phyloP scores from a whole-genome alignment of 2,329 filamentous ascomycete species.

The Neobulgaria alba region DNA sequence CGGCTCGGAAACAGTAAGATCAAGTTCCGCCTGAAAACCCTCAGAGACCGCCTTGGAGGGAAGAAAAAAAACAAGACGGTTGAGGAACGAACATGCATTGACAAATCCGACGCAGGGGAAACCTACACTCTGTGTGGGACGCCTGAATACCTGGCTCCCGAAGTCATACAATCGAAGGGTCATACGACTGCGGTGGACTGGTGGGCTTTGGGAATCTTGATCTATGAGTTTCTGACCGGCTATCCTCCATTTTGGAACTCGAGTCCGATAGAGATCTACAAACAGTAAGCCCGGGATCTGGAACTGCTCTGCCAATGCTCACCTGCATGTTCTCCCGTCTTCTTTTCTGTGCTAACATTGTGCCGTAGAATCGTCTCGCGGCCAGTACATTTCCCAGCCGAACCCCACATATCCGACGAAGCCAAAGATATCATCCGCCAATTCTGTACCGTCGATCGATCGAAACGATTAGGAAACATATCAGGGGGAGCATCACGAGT shows the following conservation, averaged over 20 bases:
- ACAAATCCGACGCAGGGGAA: slow-evolving; percentile 39
- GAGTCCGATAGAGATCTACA: slow-evolving; percentile 81
- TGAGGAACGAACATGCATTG: not conserved
- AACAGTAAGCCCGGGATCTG: slow-evolving; percentile 45
- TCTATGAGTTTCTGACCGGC: slow-evolving; percentile 78
- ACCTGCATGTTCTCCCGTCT: not conserved
- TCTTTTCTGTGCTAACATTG: not conserved
- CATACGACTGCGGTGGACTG: slow-evolving; percentile 72
- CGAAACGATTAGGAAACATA: slow-evolving; percentile 69
- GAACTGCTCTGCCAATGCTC: not conserved
- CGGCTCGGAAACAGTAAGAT: slow-evolving; percentile 52
- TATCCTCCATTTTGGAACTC: slow-evolving; percentile 84
- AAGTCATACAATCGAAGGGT: slow-evolving; percentile 77
- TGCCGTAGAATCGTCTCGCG: slow-evolving; percentile 65
- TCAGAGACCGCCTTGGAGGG: not conserved
- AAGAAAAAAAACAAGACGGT: not conserved
- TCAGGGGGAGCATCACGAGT: slow-evolving; percentile 63
- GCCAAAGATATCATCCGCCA: slow-evolving; percentile 68
- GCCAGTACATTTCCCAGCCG: slow-evolving; percentile 61
- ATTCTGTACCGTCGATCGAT: slow-evolving; percentile 72
- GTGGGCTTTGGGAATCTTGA: slow-evolving; percentile 78
- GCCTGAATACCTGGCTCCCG: slow-evolving; percentile 74
- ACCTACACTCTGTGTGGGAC: slow-evolving; percentile 80
- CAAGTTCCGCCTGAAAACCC: not conserved
- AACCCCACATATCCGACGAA: slow-evolving; percentile 54